These are phyloP conservation scores for Nicotiana attenuata DNA, from an alignment of 257 asterid genomes.

Conservation along the genomic window DNA sequence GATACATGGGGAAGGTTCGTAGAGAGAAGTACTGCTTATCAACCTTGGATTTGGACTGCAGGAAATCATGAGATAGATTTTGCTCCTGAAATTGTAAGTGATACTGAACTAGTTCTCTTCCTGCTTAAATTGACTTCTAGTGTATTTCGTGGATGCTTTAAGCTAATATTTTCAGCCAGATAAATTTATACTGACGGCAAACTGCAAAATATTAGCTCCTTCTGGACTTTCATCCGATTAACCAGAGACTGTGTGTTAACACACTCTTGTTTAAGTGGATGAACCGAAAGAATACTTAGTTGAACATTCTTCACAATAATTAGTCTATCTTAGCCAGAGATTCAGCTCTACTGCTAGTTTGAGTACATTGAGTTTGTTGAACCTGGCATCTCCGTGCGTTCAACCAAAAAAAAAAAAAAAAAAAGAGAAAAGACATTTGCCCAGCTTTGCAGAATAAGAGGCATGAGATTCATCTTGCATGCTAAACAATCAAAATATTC, in stretches of 20 bases:
- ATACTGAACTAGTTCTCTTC: background rate
- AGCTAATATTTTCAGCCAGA: background rate
- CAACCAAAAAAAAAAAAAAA: background rate
- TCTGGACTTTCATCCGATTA: background rate
- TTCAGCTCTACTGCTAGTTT: background rate
- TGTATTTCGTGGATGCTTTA: background rate
- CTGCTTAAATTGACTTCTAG: background rate
- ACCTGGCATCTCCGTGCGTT: background rate
- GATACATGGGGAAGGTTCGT: constrained; percentile 88
- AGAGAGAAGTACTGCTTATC: constrained; percentile 81
- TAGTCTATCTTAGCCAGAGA: background rate
- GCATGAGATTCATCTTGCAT: background rate
- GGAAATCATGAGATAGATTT: constrained; percentile 88
- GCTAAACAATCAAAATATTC: background rate
- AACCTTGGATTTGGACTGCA: constrained; percentile 90
- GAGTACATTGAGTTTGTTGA: background rate
- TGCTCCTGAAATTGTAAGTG: constrained; percentile 69
- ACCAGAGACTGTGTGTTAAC: background rate
- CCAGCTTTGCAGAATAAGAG: background rate
- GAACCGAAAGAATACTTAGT: background rate
- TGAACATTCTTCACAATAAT: background rate
- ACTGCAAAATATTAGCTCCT: background rate
- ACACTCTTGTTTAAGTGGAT: background rate
- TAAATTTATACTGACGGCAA: background rate
- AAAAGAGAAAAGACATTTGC: background rate